Conservation (phyloP, 78 protist species). For the Speleostelium caveatum region DNA sequence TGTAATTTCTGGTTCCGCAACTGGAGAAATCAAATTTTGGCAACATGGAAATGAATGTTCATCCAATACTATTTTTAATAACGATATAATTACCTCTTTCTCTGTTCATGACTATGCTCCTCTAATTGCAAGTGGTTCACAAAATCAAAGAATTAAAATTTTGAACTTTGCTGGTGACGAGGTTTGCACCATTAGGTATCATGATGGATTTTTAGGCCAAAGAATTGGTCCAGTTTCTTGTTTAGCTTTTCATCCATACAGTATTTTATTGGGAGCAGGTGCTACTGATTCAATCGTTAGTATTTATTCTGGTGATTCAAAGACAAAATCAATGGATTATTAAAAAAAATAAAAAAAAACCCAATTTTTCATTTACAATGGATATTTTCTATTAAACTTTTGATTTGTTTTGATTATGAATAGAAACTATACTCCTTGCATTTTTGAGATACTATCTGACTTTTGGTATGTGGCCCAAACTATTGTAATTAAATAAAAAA, state of each 20-base stretch:
- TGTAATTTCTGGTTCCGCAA: constrained; percentile 44
- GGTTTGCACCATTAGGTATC: constrained; percentile 83
- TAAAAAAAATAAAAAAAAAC: no score
- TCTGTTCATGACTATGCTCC: constrained; percentile 80
- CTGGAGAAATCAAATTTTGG: constrained; percentile 84
- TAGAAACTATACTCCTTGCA: no score
- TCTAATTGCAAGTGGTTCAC: constrained; percentile 76
- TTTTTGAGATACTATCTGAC: no score
- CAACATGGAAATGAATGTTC: constrained; percentile 54
- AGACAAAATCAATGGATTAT: constrained; percentile 1
- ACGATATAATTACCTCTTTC: constrained; percentile 53
- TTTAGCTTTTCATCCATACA: constrained; percentile 93
- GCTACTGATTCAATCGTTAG: constrained; percentile 87
- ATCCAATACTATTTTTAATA: constrained; percentile 45
- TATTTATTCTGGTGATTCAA: constrained; percentile 73
- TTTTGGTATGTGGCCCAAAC: no score
- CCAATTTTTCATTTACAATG: no score
- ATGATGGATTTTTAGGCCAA: constrained; percentile 95
- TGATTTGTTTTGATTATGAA: no score
- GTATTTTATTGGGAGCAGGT: constrained; percentile 89
- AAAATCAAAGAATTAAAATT: constrained; percentile 68
- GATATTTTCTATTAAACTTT: no score
- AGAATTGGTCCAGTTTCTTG: constrained; percentile 93
- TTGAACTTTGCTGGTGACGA: constrained; percentile 82
- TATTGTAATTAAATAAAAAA: no score